These are phyloP conservation scores for Sclerotinia borealis DNA, from an alignment of 2,329 filamentous ascomycete species.

Conservation along the genomic window DNA sequence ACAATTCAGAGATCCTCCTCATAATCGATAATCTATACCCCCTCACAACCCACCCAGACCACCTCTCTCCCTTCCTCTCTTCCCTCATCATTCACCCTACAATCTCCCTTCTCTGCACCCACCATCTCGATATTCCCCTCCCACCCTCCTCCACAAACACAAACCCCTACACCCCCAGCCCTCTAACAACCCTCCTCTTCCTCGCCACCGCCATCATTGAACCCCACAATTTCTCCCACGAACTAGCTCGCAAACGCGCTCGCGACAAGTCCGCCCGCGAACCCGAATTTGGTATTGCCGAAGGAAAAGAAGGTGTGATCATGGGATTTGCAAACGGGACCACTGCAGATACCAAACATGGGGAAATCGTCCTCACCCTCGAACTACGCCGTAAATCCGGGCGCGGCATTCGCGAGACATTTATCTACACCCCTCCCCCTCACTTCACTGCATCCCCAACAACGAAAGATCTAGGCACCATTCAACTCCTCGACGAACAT, in stretches of 20 bases:
- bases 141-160: conserved; percentile 42
- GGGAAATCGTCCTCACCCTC: conserved; percentile 70
- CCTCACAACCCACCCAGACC: conserved; percentile 49
- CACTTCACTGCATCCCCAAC: conserved; percentile 14
- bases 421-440: conserved; percentile 41
- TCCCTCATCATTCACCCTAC: conserved; percentile 58
- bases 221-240: conserved; percentile 66
- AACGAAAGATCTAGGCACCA: conserved; percentile 10
- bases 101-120: conserved; percentile 69
- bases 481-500: conserved; percentile 68
- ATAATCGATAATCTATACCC: conserved; percentile 75
- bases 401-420: conserved; percentile 47
- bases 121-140: conserved; percentile 77
- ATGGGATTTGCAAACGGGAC: conserved; percentile 38
- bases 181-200: conserved; percentile 69
- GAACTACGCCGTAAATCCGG: conserved; percentile 68
- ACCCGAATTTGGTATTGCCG: conserved; percentile 72
- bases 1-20: conserved; percentile 57
- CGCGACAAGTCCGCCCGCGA: conserved; percentile 67
- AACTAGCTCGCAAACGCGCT: conserved; percentile 68
- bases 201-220: conserved; percentile 83
- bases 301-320: conserved; percentile 72
- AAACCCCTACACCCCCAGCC: conserved; percentile 57
- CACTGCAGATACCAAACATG: conserved; percentile 27
- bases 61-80: conserved; percentile 63